These are phyloP conservation scores for Gossypium schwendimanii DNA, from an alignment of 441 rosid species.

Conservation along the genomic window DNA sequence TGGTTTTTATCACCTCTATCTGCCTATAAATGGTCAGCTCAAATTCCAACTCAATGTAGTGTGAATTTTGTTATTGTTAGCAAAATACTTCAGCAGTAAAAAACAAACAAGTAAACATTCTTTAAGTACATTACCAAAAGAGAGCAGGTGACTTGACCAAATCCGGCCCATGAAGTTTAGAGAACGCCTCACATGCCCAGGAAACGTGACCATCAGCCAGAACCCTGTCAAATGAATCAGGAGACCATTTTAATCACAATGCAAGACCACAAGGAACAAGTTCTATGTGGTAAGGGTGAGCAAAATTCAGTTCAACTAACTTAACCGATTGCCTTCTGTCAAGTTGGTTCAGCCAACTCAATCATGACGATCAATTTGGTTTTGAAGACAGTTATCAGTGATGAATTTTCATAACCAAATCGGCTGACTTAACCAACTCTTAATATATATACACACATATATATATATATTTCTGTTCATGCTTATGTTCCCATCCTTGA, in stretches of 20 bases:
- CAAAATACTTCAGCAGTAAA: not conserved
- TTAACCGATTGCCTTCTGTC: no score
- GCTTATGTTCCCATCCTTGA: no score
- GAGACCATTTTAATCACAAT: not conserved
- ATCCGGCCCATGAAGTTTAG: conserved; percentile 32
- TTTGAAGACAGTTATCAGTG: no score
- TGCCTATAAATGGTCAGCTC: not conserved
- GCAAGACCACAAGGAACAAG: conserved; percentile 5
- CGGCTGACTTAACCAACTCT: no score
- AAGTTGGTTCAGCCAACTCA: no score
- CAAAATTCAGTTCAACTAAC: no score
- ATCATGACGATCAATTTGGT: no score
- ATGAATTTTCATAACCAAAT: no score
- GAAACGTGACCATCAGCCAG: conserved; percentile 52
- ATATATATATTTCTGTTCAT: no score
- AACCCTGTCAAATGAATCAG: conserved; percentile 28
- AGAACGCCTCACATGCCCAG: conserved; percentile 52
- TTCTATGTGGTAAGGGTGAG: not conserved
- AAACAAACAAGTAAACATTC: not conserved
- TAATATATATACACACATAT: no score
- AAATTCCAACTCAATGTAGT: no score
- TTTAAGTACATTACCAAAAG: conserved; percentile 29
- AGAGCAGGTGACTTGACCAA: conserved; percentile 32
- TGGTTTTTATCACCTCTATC: not conserved
- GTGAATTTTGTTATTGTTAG: not conserved